Percentiles rank a stretch among this genome's conserved stretches.
Evolutionary conservation across 768 basidiomycete species (phyloP).

Genomic region (Hebeloma cylindrosporum): DNA sequence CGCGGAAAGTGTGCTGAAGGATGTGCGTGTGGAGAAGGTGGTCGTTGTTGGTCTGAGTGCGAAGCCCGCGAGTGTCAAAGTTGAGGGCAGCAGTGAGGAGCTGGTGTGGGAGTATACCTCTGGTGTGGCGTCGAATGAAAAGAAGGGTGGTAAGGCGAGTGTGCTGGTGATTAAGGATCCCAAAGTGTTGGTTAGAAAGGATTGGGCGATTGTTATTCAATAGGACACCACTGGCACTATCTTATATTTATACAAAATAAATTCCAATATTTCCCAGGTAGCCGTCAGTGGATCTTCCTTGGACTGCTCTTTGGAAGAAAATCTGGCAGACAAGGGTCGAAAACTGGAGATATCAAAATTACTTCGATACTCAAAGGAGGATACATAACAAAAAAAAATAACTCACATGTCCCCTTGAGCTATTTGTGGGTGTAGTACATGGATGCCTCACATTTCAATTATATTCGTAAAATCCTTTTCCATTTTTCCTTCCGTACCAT

Average conservation of each 20-base stretch:
- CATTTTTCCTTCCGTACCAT: constrained; percentile 91
- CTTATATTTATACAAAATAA: too few species aligned
- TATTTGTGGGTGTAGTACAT: not conserved
- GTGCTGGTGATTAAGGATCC: constrained; percentile 79
- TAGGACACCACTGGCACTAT: too few species aligned
- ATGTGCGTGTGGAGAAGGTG: constrained; percentile 81
- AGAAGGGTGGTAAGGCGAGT: constrained; percentile 65
- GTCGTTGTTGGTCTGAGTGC: constrained; percentile 70
- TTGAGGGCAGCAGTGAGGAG: constrained; percentile 45
- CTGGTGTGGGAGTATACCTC: constrained; percentile 69
- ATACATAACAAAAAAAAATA: not conserved
- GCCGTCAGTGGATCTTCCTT: too few species aligned
- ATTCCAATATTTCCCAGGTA: too few species aligned
- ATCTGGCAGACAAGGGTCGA: too few species aligned
- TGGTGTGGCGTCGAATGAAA: constrained; percentile 56
- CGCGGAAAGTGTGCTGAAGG: constrained; percentile 59
- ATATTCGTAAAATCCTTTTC: constrained; percentile 95
- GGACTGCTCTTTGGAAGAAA: too few species aligned
- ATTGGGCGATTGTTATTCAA: constrained; percentile 60
- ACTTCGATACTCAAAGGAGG: too few species aligned
- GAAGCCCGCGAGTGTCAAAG: constrained; percentile 62
- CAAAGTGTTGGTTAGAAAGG: constrained; percentile 49
- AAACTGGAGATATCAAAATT: too few species aligned
- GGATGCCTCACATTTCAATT: constrained; percentile 7
- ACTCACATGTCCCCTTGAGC: not conserved